These are phyloP conservation scores for Protomyces inouyei DNA, from an alignment of 1,139 yeast genomes.

Conservation along the genomic window DNA sequence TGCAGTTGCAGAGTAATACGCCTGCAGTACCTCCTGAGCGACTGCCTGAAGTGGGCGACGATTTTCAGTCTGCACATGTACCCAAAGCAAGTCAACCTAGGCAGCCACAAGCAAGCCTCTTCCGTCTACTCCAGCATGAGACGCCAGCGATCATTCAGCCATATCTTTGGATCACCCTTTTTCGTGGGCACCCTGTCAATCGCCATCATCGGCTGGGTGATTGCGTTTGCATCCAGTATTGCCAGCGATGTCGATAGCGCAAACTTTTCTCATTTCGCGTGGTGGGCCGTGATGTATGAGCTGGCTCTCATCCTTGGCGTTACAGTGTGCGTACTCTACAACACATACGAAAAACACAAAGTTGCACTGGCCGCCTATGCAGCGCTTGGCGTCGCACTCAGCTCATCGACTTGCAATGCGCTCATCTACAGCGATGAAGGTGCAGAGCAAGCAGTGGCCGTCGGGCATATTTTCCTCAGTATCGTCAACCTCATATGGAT, in stretches of 20 bases:
- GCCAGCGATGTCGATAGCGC: constrained; percentile 44
- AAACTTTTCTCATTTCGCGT: constrained; percentile 70
- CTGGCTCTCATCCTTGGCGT: constrained; percentile 55
- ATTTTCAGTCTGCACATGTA: background rate
- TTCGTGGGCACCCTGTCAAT: constrained; percentile 13
- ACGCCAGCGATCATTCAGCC: background rate
- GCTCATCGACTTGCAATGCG: constrained; percentile 62
- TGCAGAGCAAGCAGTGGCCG: constrained; percentile 80
- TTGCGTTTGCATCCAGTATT: constrained; percentile 81
- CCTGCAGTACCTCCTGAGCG: no score
- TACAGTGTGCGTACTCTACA: background rate
- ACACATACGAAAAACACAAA: background rate
- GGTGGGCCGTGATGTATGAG: constrained; percentile 97
- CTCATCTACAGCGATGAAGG: constrained; percentile 64
- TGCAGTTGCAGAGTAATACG: no score
- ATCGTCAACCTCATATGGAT: constrained; percentile 77
- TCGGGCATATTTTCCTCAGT: constrained; percentile 80
- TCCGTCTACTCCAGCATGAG: background rate
- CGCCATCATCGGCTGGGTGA: constrained; percentile 56
- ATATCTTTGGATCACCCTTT: constrained; percentile 22
- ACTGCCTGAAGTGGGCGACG: no score
- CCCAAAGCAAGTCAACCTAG: background rate
- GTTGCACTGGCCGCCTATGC: constrained; percentile 15
- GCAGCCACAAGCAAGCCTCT: background rate
- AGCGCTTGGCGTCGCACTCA: constrained; percentile 19